These are phyloP conservation scores for Hymenoscyphus fructigenus DNA, from an alignment of 2,329 filamentous ascomycete species.

Conservation along the genomic window DNA sequence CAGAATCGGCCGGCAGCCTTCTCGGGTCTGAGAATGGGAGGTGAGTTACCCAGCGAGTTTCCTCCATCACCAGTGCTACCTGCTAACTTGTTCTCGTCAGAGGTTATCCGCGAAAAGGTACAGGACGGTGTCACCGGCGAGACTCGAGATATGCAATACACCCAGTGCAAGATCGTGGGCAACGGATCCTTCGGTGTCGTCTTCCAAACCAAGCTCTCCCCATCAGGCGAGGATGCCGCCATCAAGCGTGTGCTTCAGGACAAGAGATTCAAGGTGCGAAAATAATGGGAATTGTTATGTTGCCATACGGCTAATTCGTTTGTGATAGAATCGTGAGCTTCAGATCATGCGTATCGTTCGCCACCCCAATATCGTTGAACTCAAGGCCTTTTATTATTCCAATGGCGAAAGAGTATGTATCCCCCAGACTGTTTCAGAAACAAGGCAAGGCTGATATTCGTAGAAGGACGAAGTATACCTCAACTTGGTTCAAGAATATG, in stretches of 20 bases:
- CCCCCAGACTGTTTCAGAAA: slow-evolving; percentile 30
- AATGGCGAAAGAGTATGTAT: slow-evolving; percentile 89
- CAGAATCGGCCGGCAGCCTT: slow-evolving; percentile 91
- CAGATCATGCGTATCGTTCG: slow-evolving; percentile 99
- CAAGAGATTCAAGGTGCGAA: slow-evolving; percentile 94
- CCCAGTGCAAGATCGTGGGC: slow-evolving; percentile 98
- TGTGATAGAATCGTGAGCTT: slow-evolving; percentile 84
- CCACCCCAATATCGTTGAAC: slow-evolving; percentile 97
- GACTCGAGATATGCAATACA: slow-evolving; percentile 95
- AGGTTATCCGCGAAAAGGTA: slow-evolving; percentile 97
- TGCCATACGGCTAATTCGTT: slow-evolving; percentile 33
- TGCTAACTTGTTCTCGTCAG: slow-evolving; percentile 48
- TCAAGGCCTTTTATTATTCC: slow-evolving; percentile 99
- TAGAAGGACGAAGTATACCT: slow-evolving; percentile 98
- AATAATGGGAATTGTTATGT: slow-evolving; percentile 7
- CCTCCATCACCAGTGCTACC: slow-evolving; percentile 14
- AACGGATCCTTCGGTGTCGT: slow-evolving; percentile 99
- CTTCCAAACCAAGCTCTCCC: slow-evolving; percentile 97
- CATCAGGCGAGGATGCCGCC: slow-evolving; percentile 96
- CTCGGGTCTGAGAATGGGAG: slow-evolving; percentile 89
- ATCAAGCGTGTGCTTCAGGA: slow-evolving; percentile 99
- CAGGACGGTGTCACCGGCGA: slow-evolving; percentile 97
- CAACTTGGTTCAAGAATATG: slow-evolving; percentile 96
- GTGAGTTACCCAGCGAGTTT: slow-evolving; percentile 51
- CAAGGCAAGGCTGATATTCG: slow-evolving; percentile 15